phyloP scores from a whole-genome alignment of 2,329 filamentous ascomycete genomes.

The Monosporascus ibericus region DNA sequence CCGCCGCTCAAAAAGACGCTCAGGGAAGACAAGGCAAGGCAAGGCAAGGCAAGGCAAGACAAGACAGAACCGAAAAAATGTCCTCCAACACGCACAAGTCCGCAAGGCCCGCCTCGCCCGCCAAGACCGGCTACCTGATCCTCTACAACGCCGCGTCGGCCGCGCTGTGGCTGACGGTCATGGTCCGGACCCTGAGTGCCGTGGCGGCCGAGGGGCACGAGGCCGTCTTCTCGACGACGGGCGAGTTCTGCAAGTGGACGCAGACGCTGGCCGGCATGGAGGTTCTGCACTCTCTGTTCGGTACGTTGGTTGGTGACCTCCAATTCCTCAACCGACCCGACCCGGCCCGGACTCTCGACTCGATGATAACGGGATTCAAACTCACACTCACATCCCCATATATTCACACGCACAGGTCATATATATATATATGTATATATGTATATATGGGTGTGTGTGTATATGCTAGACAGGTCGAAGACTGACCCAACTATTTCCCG shows the following conservation, averaged over 20 bases:
- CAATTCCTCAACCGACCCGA: too few relatives aligned
- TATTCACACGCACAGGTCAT: too few relatives aligned
- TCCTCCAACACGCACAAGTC: conserved; percentile 9
- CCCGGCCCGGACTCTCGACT: too few relatives aligned
- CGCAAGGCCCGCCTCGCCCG: conserved; percentile 29
- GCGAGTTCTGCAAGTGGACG: conserved; percentile 67
- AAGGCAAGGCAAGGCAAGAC: too few relatives aligned
- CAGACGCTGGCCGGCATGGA: conserved; percentile 82
- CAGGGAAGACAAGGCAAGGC: background rate
- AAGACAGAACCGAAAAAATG: background rate
- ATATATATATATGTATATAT: too few relatives aligned
- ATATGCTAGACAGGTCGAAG: too few relatives aligned
- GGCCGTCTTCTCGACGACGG: conserved; percentile 55
- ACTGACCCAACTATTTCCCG: background rate
- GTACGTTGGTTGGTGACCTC: conserved; percentile 38
- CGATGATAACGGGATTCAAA: background rate
- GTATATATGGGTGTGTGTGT: too few relatives aligned
- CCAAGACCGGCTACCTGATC: conserved; percentile 66
- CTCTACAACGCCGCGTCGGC: conserved; percentile 79
- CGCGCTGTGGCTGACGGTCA: conserved; percentile 70
- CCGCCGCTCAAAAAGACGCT: too few relatives aligned
- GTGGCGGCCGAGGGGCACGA: conserved; percentile 49
- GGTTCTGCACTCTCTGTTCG: conserved; percentile 71
- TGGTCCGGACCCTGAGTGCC: conserved; percentile 57
- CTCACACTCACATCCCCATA: background rate